Evolutionary conservation across 192 early-diverging fungal genomes (phyloP), one percentile per base, ranked within the genome.

Genomic region (Rhizoclosmatium sp.): DNA sequence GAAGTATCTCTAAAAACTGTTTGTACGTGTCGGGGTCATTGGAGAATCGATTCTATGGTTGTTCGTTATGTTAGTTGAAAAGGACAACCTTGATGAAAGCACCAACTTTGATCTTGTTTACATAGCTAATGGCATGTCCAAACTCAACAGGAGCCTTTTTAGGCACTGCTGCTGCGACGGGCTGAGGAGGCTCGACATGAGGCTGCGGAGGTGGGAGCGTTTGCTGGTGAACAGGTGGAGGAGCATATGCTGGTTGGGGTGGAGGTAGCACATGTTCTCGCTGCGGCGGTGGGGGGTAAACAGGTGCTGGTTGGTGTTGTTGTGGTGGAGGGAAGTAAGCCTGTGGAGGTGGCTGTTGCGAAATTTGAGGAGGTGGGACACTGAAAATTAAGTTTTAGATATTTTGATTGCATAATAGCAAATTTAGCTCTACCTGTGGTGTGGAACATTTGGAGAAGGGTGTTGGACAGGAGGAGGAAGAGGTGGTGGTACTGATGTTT

Each of bases 51-150:
- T 94, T 97, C 92, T 94, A 64, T 5, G 39, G 68, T 68, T 69
- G 47, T 54, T 47, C 48, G 59, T 67, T 19, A 78, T 45, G 19
- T 67, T 19, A 21, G 54, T 48, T 39, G 16, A 86, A 45, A 49
- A 19, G 65, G 47, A 45, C 21, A 45, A 54, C 12, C 44, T 60
- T 42, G 60, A 41, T 14, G 41, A 82, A 61, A 58, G 65, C 73
- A 14, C 78, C 42, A 85, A 93, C 92, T 87, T 99, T 99, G 78
- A 99, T 98, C 85, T 99, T 99, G 85, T 99, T 99, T 9, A 99
- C 98, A 81, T 99, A 99, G 82, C 95, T 98, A 62, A 99, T 99
- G 10, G 98, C 98, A 80, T 99, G 96, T 66, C 95, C 94, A 78
- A 99, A 99, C 80, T 99, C 98, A 12, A 99, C 92, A 0, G 96